Percentiles rank a stretch among this genome's conserved stretches.
These are phyloP conservation scores for Erodium texanum DNA, from an alignment of 441 rosid genomes.

Conservation along the genomic window DNA sequence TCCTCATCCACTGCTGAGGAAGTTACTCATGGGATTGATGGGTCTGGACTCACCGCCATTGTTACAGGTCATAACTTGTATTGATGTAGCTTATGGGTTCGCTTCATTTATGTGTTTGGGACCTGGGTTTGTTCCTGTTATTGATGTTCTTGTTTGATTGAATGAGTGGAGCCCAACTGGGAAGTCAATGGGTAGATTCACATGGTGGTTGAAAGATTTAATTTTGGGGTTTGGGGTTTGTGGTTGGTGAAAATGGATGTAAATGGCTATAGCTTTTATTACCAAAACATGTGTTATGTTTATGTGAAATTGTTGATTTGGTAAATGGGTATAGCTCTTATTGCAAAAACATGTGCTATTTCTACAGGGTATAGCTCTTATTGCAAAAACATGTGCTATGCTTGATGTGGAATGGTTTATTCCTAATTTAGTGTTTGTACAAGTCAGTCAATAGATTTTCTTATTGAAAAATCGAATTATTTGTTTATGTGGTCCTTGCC, in stretches of 20 bases:
- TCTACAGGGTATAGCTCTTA: not conserved
- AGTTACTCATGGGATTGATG: conserved; percentile 33
- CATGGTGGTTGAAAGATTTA: not conserved
- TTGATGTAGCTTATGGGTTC: not conserved
- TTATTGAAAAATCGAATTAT: too few species aligned
- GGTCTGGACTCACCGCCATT: conserved; percentile 38
- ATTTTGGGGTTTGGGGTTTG: not conserved
- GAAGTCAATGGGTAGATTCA: not conserved
- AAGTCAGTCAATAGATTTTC: too few species aligned
- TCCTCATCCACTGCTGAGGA: conserved; percentile 40
- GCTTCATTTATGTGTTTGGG: not conserved
- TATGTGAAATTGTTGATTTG: not conserved
- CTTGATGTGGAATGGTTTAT: too few species aligned
- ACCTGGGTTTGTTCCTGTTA: not conserved
- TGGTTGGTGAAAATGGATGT: not conserved
- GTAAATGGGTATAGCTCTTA: not conserved
- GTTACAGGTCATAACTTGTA: conserved; percentile 38
- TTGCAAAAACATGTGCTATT: too few species aligned
- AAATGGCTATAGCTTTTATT: not conserved
- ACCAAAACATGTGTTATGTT: not conserved
- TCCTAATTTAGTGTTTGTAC: too few species aligned
- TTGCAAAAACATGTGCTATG: not conserved
- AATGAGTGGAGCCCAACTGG: not conserved
- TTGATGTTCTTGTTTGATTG: not conserved
- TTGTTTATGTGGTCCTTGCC: not conserved